Evolutionary conservation across 306 rosid species (phyloP), one percentile per base, ranked within the genome.

Genomic region (Ochetophila trinervis): DNA sequence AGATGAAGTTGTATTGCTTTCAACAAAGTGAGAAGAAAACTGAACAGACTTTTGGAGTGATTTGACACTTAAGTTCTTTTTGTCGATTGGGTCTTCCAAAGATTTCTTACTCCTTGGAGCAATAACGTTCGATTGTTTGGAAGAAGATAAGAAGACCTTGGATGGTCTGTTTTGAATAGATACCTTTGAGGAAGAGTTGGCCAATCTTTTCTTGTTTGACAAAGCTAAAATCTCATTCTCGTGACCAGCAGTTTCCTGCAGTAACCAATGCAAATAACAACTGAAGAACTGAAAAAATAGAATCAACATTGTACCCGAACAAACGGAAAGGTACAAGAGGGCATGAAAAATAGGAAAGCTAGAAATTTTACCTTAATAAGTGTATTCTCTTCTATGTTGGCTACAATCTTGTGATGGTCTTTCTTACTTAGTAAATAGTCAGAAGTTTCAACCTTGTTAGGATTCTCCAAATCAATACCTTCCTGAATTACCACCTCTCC

Each of bases 11-110:
- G 65, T 87, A 49, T 78, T 80, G 49, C 77, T 69, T 74, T 82
- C 76, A 60, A 69, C 62, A 20, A 68, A 12, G 5, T 66, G 32
- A 44, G 89, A 74, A 48, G 80, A 67, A 64, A 82, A 78, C 52
- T 82, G 74, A 54, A 71, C 62, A 22, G 97, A 87, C 88, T 67
- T 73, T 67, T 82, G 77, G 40, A 82, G 79, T 49, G 90, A 81
- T 47, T 72, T 77, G 51, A 65, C 70, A 49, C 67, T 34, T 42
- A 60, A 57, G 24, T 73, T 70, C 82, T 71, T 79, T 70, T 60
- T 79, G 54, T 74, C 84, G 63, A 61, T 62, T 18, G 49, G 42
- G 50, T 59, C 82, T 67, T 71, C 75, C 58, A 58, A 66, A 66
- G 67, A 20, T 60, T 60, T 85, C 82, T 78, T 72, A 66, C 76